These are phyloP conservation scores for Melaleuca alternifolia DNA, from an alignment of 345 rosid genomes.

Conservation along the genomic window DNA sequence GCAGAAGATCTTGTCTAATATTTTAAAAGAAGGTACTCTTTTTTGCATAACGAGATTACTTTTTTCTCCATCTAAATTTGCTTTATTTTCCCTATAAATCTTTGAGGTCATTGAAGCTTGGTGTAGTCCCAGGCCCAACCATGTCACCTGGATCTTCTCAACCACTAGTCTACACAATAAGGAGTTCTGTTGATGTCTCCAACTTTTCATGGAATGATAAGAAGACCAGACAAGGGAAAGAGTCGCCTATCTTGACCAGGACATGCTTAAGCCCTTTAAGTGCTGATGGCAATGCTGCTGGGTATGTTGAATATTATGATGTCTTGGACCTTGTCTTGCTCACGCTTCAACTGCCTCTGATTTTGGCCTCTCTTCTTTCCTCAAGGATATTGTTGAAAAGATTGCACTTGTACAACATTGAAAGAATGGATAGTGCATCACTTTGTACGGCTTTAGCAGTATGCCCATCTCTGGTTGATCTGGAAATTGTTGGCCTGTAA, in stretches of 20 bases:
- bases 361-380: constrained; percentile 7
- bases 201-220: constrained; percentile 68
- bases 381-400: constrained; percentile 57
- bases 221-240: constrained; percentile 64
- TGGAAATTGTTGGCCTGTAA: constrained; percentile 86
- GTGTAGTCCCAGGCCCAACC: constrained; percentile 56
- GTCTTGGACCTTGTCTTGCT: not conserved
- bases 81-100: not conserved
- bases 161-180: constrained; percentile 41
- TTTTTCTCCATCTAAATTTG: not conserved
- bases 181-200: constrained; percentile 50
- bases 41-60: not conserved
- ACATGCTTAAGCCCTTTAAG: constrained; percentile 54
- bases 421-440: constrained; percentile 41
- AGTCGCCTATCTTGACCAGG: constrained; percentile 53
- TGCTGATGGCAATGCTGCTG: constrained; percentile 40
- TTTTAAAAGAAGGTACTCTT: not conserved
- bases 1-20: not conserved
- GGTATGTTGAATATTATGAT: constrained; percentile 27
- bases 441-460: constrained; percentile 53
- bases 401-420: constrained; percentile 69
- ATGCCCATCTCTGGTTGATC: constrained; percentile 63
- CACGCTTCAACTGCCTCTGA: not conserved
- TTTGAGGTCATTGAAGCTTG: constrained; percentile 70
- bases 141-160: constrained; percentile 38